These are phyloP conservation scores for Metschnikowia santaceciliae DNA, from an alignment of 805 yeast genomes.

Conservation along the genomic window DNA sequence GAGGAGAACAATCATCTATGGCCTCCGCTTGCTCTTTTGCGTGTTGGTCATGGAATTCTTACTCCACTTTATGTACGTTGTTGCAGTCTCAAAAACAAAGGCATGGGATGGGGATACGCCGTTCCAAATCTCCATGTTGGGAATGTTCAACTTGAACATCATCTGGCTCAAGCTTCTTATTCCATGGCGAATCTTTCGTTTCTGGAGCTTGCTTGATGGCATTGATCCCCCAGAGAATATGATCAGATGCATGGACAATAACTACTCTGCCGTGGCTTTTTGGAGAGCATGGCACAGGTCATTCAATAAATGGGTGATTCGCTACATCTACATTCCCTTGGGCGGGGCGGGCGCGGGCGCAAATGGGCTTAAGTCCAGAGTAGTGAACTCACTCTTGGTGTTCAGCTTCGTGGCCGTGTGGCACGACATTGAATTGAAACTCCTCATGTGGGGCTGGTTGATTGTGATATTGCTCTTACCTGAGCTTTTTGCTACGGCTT, in stretches of 20 bases:
- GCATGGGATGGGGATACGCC: conserved; percentile 92
- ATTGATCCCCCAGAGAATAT: conserved; percentile 97
- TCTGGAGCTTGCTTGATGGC: conserved; percentile 90
- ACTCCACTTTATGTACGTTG: conserved; percentile 86
- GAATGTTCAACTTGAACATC: conserved; percentile 80
- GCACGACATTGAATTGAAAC: conserved; percentile 92
- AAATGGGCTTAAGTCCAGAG: conserved; percentile 43
- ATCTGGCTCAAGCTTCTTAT: conserved; percentile 90
- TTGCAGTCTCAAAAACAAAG: conserved; percentile 82
- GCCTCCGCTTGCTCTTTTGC: conserved; percentile 65
- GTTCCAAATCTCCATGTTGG: conserved; percentile 92
- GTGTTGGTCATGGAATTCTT: conserved; percentile 84
- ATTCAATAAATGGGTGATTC: conserved; percentile 81
- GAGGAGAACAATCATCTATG: conserved; percentile 56
- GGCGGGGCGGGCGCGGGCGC: conserved; percentile 72
- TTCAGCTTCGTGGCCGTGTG: conserved; percentile 95
- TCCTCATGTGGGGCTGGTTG: conserved; percentile 95
- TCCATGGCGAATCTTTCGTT: conserved; percentile 93
- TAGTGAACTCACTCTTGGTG: conserved; percentile 75
- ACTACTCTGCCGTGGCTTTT: conserved; percentile 88
- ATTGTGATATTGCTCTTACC: conserved; percentile 84
- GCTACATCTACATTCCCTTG: conserved; percentile 86
- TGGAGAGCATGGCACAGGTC: conserved; percentile 99
- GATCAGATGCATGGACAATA: conserved; percentile 94
- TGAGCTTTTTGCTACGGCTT: conserved; percentile 62